Evolutionary conservation across 2,329 filamentous ascomycete species (phyloP), one percentile per base, ranked within the genome.

Genomic region (Apiospora marii): DNA sequence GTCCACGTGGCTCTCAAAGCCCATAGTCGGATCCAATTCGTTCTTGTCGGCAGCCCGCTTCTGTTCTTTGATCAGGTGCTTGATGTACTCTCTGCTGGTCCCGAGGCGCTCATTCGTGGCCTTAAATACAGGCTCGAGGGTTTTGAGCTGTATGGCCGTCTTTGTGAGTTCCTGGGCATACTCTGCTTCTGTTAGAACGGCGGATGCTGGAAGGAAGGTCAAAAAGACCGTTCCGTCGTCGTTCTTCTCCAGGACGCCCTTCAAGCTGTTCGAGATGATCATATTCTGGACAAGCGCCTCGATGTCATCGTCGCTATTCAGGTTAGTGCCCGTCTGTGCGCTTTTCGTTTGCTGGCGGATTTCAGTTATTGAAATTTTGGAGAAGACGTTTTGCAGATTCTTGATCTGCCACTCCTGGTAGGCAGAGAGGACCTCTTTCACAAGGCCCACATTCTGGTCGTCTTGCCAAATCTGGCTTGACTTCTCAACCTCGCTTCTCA

Each of bases 371-470:
- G 88, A 87, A 46, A 92, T 84, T 74, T 89, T 88, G 70, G 83
- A 84, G 79, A 96, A 98, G 4, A 94, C 91, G 70, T 89, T 88
- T 64, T 92, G 91, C 37, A 98, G 86, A 73, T 91, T 91, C 46
- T 92, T 85, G 72, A 98, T 90, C 73, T 93, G 91, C 84, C 92
- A 94, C 77, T 91, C 91, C 76, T 93, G 91, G 79, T 95, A 94
- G 13, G 93, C 91, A 27, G 88, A 84, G 51, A 92, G 81, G 14
- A 96, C 91, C 80, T 94, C 90, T 5, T 85, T 83, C 16, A 97
- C 86, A 19, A 98, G 88, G 4, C 91, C 89, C 4, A 84, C 81
- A 78, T 97, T 98, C 67, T 90, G 89, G 77, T 98, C 95, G 76
- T 89, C 86, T 49, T 83, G 81, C 92, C 93, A 97, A 27, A 90